Base-by-base conservation (phyloP, 805 yeast genomes). In the Pichia manshurica region DNA sequence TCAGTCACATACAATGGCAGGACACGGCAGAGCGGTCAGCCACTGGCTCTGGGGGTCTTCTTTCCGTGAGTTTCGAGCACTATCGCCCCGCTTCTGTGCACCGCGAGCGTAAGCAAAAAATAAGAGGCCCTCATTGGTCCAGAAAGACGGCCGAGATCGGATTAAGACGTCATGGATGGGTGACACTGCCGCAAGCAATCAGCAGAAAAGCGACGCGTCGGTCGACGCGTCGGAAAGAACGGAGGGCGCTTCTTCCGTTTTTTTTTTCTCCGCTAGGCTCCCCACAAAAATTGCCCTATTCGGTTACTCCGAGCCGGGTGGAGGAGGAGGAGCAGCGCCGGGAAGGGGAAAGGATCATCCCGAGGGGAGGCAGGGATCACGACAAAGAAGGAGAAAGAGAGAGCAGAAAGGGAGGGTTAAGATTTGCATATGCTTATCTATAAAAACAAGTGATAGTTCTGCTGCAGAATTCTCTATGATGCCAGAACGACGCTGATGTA, bases 271-370 rank as follows among this genome's bases (percentile, higher is more conserved):
- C 17, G 6, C 20, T 34, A 15, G 6, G 21, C 15, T 15, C 43
- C 43, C 43, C 43, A 40, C 43, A 40, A 4, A 29, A 29, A 40
- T 13, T 40, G 16, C 43, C 43, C 16, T 21, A 16, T 40, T 40
- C 9, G 35, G 35, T 39, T 39, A 40, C 36, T 23, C 34, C 43
- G 43, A 23, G 29, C 15, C 17, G 38, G 23, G 4, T n/a, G n/a
- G 42, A 12, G 21, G 22, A 25, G 15, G 19, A 6, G 41, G 41
- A 22, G 41, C 28, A 17, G 31, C 31, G 28, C 6, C 36, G 17
- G 17, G 9, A 25, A 9, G 21, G 22, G 19, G 22, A 13, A 15
- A 29, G 41, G 28, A 29, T 38, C 16, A 29, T 16, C 28, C 17
- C 36, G 36, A 17, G 12, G 28, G 42, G 16, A 7, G 42, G 42